Evolutionary conservation across 73 alveolate species (phyloP).

Genomic region (Breviolum minutum): DNA sequence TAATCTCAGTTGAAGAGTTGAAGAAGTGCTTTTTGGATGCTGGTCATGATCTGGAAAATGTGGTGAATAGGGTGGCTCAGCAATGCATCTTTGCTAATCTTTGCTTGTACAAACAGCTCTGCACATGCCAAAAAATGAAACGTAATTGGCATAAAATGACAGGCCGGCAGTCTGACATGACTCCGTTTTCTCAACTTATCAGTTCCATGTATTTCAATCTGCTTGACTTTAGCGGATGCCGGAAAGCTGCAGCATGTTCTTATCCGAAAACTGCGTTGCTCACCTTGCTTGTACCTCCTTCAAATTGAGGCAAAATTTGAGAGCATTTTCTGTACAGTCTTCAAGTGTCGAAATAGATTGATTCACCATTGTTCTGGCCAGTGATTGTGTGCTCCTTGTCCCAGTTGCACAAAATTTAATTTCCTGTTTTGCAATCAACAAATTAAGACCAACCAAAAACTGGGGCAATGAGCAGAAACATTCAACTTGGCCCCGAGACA

Average conservation of each 20-base stretch:
- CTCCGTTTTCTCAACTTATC: no score
- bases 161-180: no score
- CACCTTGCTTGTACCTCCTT: background rate
- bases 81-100: no score
- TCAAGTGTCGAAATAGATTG: background rate
- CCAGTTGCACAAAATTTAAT: background rate
- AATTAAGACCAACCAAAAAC: background rate
- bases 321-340: conserved; percentile 34
- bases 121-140: no score
- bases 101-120: no score
- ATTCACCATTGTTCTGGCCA: background rate
- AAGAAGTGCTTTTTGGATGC: no score
- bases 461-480: background rate
- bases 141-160: no score
- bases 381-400: background rate
- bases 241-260: background rate
- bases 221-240: background rate
- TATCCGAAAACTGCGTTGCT: conserved; percentile 28
- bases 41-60: no score
- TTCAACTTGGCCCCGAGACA: background rate
- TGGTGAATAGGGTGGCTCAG: no score
- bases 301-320: conserved; percentile 8
- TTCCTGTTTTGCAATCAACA: background rate
- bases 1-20: no score
- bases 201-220: background rate